phyloP scores from a whole-genome alignment of 352 stramenopile genomes.

The Phytophthora hibernalis region DNA sequence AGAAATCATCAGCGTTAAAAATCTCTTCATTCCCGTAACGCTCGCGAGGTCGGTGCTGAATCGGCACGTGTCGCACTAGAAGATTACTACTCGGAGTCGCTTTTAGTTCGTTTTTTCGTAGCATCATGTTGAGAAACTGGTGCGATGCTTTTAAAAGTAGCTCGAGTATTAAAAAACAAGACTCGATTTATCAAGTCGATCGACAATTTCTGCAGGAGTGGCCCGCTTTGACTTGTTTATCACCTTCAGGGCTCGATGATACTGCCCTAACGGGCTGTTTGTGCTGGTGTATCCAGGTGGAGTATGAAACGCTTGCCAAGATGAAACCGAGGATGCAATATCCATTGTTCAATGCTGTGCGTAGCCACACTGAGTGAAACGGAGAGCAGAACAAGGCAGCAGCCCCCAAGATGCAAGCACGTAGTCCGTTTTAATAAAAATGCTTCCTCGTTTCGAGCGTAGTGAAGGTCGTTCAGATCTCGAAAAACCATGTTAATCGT shows the following conservation, averaged over 20 bases:
- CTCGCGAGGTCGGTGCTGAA: background rate
- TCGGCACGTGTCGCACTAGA: background rate
- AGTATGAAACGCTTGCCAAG: background rate
- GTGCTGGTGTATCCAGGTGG: background rate
- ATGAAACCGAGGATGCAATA: background rate
- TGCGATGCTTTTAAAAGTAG: background rate
- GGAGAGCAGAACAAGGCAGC: background rate
- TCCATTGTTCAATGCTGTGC: background rate
- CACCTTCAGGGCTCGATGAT: conserved; percentile 2
- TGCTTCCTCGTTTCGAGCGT: background rate
- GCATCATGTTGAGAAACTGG: background rate
- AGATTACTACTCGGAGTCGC: background rate
- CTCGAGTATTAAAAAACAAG: background rate
- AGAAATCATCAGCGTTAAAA: background rate
- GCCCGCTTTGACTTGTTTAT: background rate
- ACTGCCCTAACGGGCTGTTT: conserved; percentile 3
- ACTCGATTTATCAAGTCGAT: background rate
- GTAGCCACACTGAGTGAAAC: background rate
- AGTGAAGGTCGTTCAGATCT: background rate
- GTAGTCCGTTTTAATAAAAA: background rate
- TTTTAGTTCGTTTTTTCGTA: background rate
- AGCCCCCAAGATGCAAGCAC: background rate
- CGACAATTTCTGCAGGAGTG: background rate
- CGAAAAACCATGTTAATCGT: background rate
- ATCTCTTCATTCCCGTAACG: background rate